Conservation (phyloP, 2,329 filamentous ascomycete species). For the Fusarium papillatum region DNA sequence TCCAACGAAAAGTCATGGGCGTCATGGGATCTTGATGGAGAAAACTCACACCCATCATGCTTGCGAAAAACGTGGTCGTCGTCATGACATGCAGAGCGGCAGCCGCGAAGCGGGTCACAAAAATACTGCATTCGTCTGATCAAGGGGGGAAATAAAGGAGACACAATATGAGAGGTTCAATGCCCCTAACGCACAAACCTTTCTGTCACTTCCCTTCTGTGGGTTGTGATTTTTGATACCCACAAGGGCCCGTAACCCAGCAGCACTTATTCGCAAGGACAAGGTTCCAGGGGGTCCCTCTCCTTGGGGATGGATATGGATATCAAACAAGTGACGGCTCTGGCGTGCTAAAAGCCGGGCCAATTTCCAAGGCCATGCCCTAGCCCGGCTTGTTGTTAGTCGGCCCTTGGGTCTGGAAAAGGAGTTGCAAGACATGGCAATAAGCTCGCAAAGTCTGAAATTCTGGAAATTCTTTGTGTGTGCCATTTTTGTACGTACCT, state of each 20-base stretch:
- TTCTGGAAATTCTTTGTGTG: conserved; percentile 33
- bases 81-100: conserved; percentile 42
- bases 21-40: conserved; percentile 29
- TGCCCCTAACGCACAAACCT: conserved; percentile 14
- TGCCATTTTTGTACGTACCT: conserved; percentile 36
- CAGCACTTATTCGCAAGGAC: conserved; percentile 30
- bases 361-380: conserved; percentile 42
- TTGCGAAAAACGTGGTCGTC: conserved; percentile 34
- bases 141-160: conserved; percentile 30
- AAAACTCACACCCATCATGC: conserved; percentile 21
- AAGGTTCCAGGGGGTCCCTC: conserved; percentile 24
- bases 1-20: conserved; percentile 15
- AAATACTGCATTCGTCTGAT: conserved; percentile 16
- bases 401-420: conserved; percentile 30
- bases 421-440: conserved; percentile 37
- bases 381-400: conserved; percentile 29
- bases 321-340: conserved; percentile 28
- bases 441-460: conserved; percentile 17
- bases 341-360: conserved; percentile 24
- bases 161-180: conserved; percentile 7
- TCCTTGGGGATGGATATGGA: conserved; percentile 26
- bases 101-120: conserved; percentile 23
- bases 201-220: conserved; percentile 16
- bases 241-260: conserved; percentile 20
- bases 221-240: conserved; percentile 13